These are phyloP conservation scores for Chlorella sp. DNA, from an alignment of 139 green algal species.

Conservation along the genomic window DNA sequence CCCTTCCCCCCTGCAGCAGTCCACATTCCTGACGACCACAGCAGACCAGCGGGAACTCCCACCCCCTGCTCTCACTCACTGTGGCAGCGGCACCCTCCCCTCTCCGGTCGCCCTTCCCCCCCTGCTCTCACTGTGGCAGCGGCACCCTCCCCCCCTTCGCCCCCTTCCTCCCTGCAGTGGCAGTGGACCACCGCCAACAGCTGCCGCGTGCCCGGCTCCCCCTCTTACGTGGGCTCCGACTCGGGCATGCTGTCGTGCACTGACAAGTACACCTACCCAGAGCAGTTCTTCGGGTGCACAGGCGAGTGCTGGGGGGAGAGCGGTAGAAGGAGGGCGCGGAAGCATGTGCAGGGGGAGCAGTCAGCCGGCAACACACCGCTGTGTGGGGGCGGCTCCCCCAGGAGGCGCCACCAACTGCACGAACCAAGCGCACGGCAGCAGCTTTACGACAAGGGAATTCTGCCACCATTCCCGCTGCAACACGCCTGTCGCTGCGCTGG, in stretches of 20 bases:
- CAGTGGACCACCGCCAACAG: conserved; percentile 24
- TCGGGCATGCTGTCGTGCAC: conserved; percentile 6
- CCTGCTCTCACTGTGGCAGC: too few relatives aligned
- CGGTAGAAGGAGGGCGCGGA: background rate
- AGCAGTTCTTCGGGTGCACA: background rate
- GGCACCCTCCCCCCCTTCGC: too few relatives aligned
- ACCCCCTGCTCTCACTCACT: too few relatives aligned
- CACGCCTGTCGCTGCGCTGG: too few relatives aligned
- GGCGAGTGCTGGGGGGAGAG: background rate
- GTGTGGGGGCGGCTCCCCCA: background rate
- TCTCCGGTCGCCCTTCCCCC: too few relatives aligned
- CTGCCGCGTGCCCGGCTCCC: conserved; percentile 7
- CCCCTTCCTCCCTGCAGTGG: background rate
- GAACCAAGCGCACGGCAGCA: too few relatives aligned
- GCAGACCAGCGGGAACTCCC: too few relatives aligned
- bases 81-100: too few relatives aligned
- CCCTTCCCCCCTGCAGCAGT: background rate
- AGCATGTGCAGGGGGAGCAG: background rate
- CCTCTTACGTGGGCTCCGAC: background rate
- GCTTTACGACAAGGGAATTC: background rate
- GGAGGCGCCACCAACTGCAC: too few relatives aligned
- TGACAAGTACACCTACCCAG: background rate
- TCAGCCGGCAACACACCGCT: background rate
- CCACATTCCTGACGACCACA: too few relatives aligned
- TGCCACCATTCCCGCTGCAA: too few relatives aligned